Percentiles rank a stretch among this genome's conserved stretches.
Evolutionary conservation across 2,329 filamentous ascomycete species (phyloP).

Genomic region (Calonectria pauciramosa): DNA sequence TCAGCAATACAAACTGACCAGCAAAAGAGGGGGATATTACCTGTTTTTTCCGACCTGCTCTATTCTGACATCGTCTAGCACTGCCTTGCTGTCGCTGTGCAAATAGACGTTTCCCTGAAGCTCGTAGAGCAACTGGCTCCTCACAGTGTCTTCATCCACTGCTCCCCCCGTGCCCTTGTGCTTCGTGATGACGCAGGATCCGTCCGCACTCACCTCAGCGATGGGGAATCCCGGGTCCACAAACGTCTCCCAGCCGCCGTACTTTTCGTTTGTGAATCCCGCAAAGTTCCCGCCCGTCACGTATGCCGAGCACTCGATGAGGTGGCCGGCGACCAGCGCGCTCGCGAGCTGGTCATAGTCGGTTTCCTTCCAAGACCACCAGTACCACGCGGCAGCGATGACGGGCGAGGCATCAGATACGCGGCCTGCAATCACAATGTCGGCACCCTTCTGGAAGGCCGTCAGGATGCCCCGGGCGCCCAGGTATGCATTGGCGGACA

Average conservation of each 20-base stretch:
- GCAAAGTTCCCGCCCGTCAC: conserved; percentile 66
- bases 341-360: conserved; percentile 63
- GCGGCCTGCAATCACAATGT: conserved; percentile 59
- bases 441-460: conserved; percentile 54
- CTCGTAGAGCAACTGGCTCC: conserved; percentile 20
- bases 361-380: conserved; percentile 61
- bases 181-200: conserved; percentile 56
- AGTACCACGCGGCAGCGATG: conserved; percentile 66
- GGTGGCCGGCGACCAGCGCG: conserved; percentile 59
- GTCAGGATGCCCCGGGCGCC: conserved; percentile 60
- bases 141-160: conserved; percentile 15
- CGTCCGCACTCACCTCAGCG: conserved; percentile 60
- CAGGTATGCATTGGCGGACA: conserved; percentile 62
- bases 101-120: conserved; percentile 19
- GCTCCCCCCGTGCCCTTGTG: conserved; percentile 11
- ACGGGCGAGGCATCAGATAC: conserved; percentile 62
- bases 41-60: conserved; percentile 24
- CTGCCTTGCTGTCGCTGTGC: conserved; percentile 16
- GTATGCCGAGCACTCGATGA: conserved; percentile 66
- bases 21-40: not conserved
- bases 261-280: conserved; percentile 49
- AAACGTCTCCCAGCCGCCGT: conserved; percentile 34
- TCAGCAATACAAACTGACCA: not conserved
- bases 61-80: conserved; percentile 27
- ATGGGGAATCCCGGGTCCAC: conserved; percentile 61